These are phyloP conservation scores for Saturnispora gosingensis DNA, from an alignment of 805 yeast species.

Conservation along the genomic window DNA sequence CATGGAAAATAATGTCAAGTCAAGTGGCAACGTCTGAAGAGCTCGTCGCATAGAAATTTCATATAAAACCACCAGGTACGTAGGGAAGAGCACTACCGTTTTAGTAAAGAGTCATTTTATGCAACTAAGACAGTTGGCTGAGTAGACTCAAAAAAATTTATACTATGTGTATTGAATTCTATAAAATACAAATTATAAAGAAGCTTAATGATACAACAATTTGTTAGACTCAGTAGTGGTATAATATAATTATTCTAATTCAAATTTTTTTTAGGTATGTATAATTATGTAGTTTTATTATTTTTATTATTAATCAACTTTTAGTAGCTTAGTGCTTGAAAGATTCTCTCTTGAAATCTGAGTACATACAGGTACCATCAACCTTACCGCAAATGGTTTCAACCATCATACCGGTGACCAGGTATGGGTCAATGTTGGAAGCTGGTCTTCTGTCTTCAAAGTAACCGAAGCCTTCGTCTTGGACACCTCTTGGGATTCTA, in stretches of 20 bases:
- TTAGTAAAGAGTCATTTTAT: too few species aligned
- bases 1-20: too few species aligned
- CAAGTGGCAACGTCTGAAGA: too few species aligned
- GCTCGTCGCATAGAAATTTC: too few species aligned
- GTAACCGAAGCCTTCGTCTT: constrained; percentile 96
- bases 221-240: background rate
- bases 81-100: too few species aligned
- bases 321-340: constrained; percentile 12
- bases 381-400: constrained; percentile 95
- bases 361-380: constrained; percentile 90
- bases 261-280: background rate
- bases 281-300: background rate
- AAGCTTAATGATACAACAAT: background rate
- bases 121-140: too few species aligned
- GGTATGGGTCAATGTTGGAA: constrained; percentile 97
- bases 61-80: too few species aligned
- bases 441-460: constrained; percentile 99
- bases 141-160: too few species aligned
- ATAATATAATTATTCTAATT: background rate
- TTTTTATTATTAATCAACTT: background rate
- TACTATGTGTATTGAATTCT: background rate
- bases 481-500: constrained; percentile 98
- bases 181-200: background rate
- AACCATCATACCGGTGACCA: constrained; percentile 96
- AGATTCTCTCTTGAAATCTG: constrained; percentile 76